Percentiles rank a stretch among this genome's conserved stretches.
Conservation (phyloP, 192 early-diverging fungal species). For the Neocallimastix lanati region DNA sequence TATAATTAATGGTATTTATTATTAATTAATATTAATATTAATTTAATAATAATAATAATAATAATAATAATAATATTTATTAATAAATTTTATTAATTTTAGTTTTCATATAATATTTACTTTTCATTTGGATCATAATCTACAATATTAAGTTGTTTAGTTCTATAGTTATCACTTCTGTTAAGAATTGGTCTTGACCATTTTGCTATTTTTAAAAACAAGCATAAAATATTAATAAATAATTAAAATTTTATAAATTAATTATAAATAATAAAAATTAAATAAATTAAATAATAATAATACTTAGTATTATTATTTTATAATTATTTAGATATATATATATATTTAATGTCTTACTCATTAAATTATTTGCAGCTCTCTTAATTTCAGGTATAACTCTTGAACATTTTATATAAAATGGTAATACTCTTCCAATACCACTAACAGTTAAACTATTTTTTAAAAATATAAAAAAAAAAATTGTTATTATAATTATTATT, state of each 20-base stretch:
- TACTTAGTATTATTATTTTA: too few relatives aligned
- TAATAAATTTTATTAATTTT: too few relatives aligned
- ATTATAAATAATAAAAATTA: too few relatives aligned
- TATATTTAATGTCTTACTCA: conserved; percentile 9
- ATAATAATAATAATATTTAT: too few relatives aligned
- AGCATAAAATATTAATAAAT: background rate
- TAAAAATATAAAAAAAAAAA: background rate
- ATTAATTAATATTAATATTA: too few relatives aligned
- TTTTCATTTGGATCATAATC: background rate
- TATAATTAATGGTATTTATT: too few relatives aligned
- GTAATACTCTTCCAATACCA: conserved; percentile 62
- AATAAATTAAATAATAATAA: too few relatives aligned
- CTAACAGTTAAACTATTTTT: conserved; percentile 41
- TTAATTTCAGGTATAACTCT: conserved; percentile 47
- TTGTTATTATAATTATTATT: background rate
- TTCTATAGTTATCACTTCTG: conserved; percentile 50
- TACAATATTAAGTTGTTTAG: background rate
- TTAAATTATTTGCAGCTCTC: conserved; percentile 54
- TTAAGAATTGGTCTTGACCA: conserved; percentile 76
- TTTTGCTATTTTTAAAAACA: conserved; percentile 25
- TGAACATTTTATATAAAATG: conserved; percentile 77
- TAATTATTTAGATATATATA: too few relatives aligned
- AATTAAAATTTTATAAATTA: background rate
- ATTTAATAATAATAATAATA: too few relatives aligned
- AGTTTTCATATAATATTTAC: background rate